Evolutionary conservation across 2,329 filamentous ascomycete genomes (phyloP).

Genomic region (Xylariales sp.): DNA sequence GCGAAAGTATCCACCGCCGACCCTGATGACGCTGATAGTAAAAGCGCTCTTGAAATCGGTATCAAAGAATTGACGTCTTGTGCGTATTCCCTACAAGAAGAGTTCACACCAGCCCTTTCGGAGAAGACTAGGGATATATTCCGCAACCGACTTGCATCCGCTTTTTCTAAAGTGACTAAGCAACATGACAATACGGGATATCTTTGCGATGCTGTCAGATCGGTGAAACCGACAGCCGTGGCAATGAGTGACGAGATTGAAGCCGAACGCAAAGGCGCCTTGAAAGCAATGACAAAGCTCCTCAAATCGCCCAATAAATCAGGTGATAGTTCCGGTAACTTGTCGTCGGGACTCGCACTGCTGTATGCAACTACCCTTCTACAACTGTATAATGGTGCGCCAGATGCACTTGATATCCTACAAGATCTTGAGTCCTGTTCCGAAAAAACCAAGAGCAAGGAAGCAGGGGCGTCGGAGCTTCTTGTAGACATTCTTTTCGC

Average conservation of each 20-base stretch:
- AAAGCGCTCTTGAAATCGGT: constrained; percentile 56
- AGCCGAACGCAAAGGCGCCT: constrained; percentile 63
- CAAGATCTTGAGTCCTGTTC: constrained; percentile 84
- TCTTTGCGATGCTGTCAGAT: constrained; percentile 65
- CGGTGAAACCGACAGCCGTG: constrained; percentile 64
- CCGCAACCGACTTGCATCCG: constrained; percentile 67
- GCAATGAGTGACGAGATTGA: constrained; percentile 67
- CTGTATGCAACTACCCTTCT: constrained; percentile 87
- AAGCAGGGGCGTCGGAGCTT: constrained; percentile 72
- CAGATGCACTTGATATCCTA: constrained; percentile 84
- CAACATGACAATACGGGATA: constrained; percentile 64
- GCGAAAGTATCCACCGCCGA: constrained; percentile 47
- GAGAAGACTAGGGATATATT: constrained; percentile 66
- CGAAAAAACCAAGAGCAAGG: constrained; percentile 70
- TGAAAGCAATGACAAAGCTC: constrained; percentile 64
- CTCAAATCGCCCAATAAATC: constrained; percentile 55
- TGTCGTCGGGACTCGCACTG: constrained; percentile 75
- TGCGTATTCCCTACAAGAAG: constrained; percentile 63
- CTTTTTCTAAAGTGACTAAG: constrained; percentile 68
- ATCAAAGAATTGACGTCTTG: constrained; percentile 66
- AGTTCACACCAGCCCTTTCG: constrained; percentile 59
- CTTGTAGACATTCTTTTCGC: constrained; percentile 91
- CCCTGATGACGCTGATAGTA: constrained; percentile 47
- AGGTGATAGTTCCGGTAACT: constrained; percentile 55
- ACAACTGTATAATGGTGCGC: constrained; percentile 89